phyloP scores from a whole-genome alignment of 1,139 yeast genomes.

The Magnusiomyces ingens region DNA sequence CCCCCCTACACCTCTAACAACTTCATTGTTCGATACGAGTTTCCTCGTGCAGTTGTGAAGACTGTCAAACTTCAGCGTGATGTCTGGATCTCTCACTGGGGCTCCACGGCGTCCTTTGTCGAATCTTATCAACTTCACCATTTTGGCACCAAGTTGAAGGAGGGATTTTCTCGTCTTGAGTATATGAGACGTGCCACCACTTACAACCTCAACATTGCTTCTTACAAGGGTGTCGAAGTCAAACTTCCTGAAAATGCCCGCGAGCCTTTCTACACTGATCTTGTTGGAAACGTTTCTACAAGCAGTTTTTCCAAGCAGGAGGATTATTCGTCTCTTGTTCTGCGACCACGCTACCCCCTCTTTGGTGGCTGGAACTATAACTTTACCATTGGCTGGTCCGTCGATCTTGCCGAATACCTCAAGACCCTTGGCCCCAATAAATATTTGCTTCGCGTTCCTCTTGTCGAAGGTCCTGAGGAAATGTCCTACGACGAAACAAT shows the following conservation, averaged over 20 bases:
- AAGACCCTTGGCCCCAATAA: conserved; percentile 40
- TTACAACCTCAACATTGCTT: conserved; percentile 31
- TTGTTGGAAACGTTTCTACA: conserved; percentile 93
- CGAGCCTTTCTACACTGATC: conserved; percentile 74
- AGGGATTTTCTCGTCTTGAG: conserved; percentile 61
- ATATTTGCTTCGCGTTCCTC: conserved; percentile 61
- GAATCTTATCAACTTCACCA: conserved; percentile 82
- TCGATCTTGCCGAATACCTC: conserved; percentile 48
- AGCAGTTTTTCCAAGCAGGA: conserved; percentile 37
- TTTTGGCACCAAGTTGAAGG: conserved; percentile 58
- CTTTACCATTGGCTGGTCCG: conserved; percentile 90
- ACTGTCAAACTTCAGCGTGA: conserved; percentile 62
- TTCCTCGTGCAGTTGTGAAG: conserved; percentile 58
- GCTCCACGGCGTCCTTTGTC: conserved; percentile 56
- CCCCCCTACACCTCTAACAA: conserved; percentile 45
- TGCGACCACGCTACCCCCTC: conserved; percentile 85
- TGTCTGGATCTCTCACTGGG: conserved; percentile 80
- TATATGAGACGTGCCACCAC: conserved; percentile 46
- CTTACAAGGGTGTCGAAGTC: conserved; percentile 40
- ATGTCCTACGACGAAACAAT: conserved; percentile 54
- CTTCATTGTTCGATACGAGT: conserved; percentile 55
- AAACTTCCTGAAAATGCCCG: conserved; percentile 48
- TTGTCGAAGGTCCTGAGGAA: conserved; percentile 67
- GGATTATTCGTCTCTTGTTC: conserved; percentile 38
- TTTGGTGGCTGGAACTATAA: conserved; percentile 97